Evolutionary conservation across 2,329 filamentous ascomycete species (phyloP).

Genomic region (Cladosporium austrohemisphaericum): DNA sequence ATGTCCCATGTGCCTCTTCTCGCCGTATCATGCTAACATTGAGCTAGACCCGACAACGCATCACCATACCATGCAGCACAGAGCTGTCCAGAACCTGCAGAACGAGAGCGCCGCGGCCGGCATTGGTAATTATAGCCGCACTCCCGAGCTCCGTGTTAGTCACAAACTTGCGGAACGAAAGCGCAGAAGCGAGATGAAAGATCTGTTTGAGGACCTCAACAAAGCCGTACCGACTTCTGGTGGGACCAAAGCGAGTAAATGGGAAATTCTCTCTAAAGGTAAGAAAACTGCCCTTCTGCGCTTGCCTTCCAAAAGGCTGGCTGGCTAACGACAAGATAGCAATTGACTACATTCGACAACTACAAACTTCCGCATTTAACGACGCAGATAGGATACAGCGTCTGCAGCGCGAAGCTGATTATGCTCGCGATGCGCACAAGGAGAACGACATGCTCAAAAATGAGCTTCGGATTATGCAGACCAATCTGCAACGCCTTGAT

Average conservation of each 20-base stretch:
- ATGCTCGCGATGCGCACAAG: conserved; percentile 41
- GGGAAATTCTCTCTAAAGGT: conserved; percentile 87
- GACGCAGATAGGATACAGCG: conserved; percentile 40
- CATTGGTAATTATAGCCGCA: conserved; percentile 74
- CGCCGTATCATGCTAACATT: not conserved
- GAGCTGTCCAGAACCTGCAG: conserved; percentile 63
- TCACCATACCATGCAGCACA: conserved; percentile 73
- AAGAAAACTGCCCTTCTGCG: too few species aligned
- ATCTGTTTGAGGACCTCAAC: conserved; percentile 75
- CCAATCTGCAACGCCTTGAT: conserved; percentile 44
- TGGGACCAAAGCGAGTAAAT: conserved; percentile 81
- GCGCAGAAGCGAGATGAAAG: conserved; percentile 82
- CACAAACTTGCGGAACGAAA: conserved; percentile 84
- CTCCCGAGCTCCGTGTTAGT: conserved; percentile 75
- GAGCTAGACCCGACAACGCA: conserved; percentile 48
- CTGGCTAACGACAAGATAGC: conserved; percentile 32
- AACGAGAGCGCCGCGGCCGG: conserved; percentile 54
- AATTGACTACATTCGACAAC: conserved; percentile 47
- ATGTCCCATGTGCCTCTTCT: conserved; percentile 25
- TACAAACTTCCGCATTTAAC: conserved; percentile 30
- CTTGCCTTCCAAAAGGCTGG: not conserved
- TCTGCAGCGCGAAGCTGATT: conserved; percentile 43
- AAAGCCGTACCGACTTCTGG: conserved; percentile 78
- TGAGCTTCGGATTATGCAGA: conserved; percentile 45
- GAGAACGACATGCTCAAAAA: conserved; percentile 47